Base-by-base conservation (phyloP, 2,329 filamentous ascomycete genomes). In the Fusarium sp. region DNA sequence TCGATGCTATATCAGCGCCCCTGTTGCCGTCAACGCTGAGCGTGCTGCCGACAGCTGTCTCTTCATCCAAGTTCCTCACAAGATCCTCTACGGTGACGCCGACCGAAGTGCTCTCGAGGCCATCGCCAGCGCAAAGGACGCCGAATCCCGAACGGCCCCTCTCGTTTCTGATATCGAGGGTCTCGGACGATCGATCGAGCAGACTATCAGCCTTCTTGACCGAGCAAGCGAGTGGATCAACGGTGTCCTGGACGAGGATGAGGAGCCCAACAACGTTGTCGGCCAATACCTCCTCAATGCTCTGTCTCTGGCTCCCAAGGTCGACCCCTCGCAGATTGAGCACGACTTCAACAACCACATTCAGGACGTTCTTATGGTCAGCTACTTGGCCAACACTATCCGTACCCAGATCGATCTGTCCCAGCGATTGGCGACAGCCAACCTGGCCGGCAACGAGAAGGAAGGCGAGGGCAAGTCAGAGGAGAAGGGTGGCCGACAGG, bases 291-390 rank as follows among this genome's bases (percentile, higher is more conserved):
- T 99, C 74, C 92, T 98, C 87, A 97, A 97, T 81, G 91, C 95
- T 41, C 88, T 99, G 70, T 94, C 93, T 48, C 86, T 99, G 70
- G 94, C 95, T 59, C 96, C 96, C 78, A 99, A 98, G 88, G 96
- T 98, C 67, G 93, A 97, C 77, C 86, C 91, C 40, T 88, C 90
- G 67, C 92, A 97, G 80, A 94, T 99, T 79, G 96, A 99, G 87
- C 88, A 92, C 80, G 94, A 98, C 86, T 99, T 99, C 89, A 99
- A 99, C 90, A 97, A 97, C 86, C 96, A 99, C 85, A 94, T 99
- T 82, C 96, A 99, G 85, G 96, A 99, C 81, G 94, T 99, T 67
- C 90, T 99, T 73, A 94, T 98, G 82, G 94, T 99, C 76, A 97
- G 94, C 74, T 99, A 99, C 86, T 88, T 99, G 72, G 94, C 96